Evolutionary conservation across 2,329 filamentous ascomycete species (phyloP).

Genomic region (Ophiostoma ips): DNA sequence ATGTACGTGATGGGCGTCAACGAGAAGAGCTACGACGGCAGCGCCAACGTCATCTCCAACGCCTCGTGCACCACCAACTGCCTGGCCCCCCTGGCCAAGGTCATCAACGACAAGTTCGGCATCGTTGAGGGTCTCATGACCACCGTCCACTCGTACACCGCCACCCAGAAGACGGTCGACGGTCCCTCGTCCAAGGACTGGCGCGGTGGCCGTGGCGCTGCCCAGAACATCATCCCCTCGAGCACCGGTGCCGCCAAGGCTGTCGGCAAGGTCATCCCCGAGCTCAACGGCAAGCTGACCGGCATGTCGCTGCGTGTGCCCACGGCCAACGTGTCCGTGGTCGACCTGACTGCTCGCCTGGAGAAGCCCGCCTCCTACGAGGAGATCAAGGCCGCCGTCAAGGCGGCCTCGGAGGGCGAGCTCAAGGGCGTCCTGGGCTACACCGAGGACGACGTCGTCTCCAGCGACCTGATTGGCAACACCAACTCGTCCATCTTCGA

Average conservation of each 20-base stretch:
- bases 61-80: slow-evolving; percentile 99
- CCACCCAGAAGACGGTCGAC: slow-evolving; percentile 98
- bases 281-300: slow-evolving; percentile 97
- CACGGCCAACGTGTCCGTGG: slow-evolving; percentile 96
- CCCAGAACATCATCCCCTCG: slow-evolving; percentile 98
- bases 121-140: slow-evolving; percentile 99
- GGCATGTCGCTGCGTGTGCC: slow-evolving; percentile 99
- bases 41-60: slow-evolving; percentile 92
- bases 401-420: slow-evolving; percentile 67
- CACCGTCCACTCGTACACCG: slow-evolving; percentile 99
- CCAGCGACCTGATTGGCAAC: slow-evolving; percentile 86
- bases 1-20: slow-evolving; percentile 99
- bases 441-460: slow-evolving; percentile 96
- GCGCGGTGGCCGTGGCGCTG: slow-evolving; percentile 96
- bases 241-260: slow-evolving; percentile 99
- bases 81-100: slow-evolving; percentile 97
- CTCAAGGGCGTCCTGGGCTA: slow-evolving; percentile 89
- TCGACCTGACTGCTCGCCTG: slow-evolving; percentile 87
- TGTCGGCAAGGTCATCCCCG: slow-evolving; percentile 98
- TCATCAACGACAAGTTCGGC: slow-evolving; percentile 95
- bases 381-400: slow-evolving; percentile 84
- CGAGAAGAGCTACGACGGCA: slow-evolving; percentile 82
- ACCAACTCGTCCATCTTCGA: slow-evolving; percentile 95
- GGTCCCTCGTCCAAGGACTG: slow-evolving; percentile 97
- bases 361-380: slow-evolving; percentile 84